phyloP scores from a whole-genome alignment of 345 rosid species.

The Populus tremula region DNA sequence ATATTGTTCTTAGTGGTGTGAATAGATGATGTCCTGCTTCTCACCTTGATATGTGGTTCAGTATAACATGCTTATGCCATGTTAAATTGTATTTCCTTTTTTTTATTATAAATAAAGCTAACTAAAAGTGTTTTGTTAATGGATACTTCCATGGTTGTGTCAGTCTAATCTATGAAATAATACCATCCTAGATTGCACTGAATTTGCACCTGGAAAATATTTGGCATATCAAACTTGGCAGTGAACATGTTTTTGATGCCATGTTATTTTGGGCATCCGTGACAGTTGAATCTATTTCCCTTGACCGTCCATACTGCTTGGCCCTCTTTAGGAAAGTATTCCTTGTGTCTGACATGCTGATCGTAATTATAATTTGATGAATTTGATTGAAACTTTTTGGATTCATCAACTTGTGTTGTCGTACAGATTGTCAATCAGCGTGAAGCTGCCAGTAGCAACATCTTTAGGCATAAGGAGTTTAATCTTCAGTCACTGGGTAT shows the following conservation, averaged over 20 bases:
- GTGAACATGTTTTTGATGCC: background rate
- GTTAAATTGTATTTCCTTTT: background rate
- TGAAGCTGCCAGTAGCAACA: constrained; percentile 93
- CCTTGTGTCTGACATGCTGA: background rate
- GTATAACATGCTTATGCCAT: background rate
- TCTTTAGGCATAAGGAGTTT: constrained; percentile 91
- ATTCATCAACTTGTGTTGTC: constrained; percentile 18
- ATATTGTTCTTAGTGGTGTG: background rate
- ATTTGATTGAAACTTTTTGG: constrained; percentile 9
- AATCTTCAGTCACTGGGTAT: constrained; percentile 93
- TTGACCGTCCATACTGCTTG: background rate
- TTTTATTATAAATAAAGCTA: background rate
- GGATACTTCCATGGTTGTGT: background rate
- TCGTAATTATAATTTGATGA: background rate
- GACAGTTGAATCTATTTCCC: background rate
- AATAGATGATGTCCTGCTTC: background rate
- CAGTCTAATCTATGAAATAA: background rate
- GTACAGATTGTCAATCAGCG: constrained; percentile 90
- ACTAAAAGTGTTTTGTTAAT: too few relatives aligned
- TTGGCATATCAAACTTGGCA: background rate
- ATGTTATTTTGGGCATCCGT: background rate
- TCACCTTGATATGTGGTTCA: background rate
- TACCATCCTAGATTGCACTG: background rate
- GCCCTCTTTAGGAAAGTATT: background rate
- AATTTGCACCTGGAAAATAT: background rate